These are phyloP conservation scores for Amoebophrya sp. DNA, from an alignment of 169 alveolate genomes.

Conservation along the genomic window DNA sequence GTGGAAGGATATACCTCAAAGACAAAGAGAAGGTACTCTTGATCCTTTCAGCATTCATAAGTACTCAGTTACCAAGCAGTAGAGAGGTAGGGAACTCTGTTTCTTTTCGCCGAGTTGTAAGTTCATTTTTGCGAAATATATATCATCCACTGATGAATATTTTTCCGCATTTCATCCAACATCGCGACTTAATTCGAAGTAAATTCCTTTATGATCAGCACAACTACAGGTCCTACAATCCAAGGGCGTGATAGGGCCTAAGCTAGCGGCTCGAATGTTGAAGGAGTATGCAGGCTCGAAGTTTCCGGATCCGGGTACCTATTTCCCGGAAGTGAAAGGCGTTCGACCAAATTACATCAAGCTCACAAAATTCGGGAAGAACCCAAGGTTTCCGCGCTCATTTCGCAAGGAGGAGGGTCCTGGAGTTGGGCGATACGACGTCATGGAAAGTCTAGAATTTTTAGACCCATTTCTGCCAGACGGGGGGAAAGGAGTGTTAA, in stretches of 20 bases:
- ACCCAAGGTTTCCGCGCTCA: background rate
- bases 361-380: background rate
- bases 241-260: background rate
- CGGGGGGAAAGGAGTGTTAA: background rate
- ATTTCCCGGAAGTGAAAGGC: background rate
- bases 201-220: background rate
- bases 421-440: background rate
- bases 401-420: background rate
- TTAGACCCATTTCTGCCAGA: background rate
- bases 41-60: too few species aligned
- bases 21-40: background rate
- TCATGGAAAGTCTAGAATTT: background rate
- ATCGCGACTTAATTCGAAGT: too few species aligned
- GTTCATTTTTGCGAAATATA: too few species aligned
- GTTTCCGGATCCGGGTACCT: conserved; percentile 11
- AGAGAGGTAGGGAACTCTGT: too few species aligned
- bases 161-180: too few species aligned
- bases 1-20: background rate
- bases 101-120: too few species aligned
- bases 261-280: conserved; percentile 2
- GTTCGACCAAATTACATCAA: background rate
- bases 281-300: background rate
- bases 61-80: too few species aligned
- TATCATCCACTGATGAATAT: too few species aligned
- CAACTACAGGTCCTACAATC: background rate